phyloP scores from a whole-genome alignment of 805 yeast genomes.

The Lachancea waltii region DNA sequence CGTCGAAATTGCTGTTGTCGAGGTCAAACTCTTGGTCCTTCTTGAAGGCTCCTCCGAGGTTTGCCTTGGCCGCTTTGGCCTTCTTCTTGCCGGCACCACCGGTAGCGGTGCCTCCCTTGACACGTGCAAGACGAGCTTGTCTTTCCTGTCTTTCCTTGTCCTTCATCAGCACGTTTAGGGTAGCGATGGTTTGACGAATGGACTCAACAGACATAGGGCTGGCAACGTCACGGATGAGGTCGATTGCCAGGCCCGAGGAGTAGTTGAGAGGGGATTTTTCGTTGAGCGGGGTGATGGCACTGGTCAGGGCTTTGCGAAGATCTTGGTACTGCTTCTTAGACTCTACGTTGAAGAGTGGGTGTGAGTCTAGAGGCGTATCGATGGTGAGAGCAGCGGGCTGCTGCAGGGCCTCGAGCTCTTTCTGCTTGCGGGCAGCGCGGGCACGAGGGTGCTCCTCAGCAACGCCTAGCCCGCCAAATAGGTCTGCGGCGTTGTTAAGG shows the following conservation, averaged over 20 bases:
- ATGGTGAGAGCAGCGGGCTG: conserved; percentile 28
- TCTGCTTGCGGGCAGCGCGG: conserved; percentile 32
- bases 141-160: conserved; percentile 90
- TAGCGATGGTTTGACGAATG: conserved; percentile 76
- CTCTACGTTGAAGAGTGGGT: conserved; percentile 80
- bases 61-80: conserved; percentile 72
- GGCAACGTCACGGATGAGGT: conserved; percentile 76
- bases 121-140: conserved; percentile 70
- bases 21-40: conserved; percentile 58
- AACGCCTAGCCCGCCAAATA: conserved; percentile 68
- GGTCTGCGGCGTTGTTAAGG: conserved; percentile 85
- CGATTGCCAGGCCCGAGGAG: conserved; percentile 70
- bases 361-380: conserved; percentile 57
- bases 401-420: conserved; percentile 30
- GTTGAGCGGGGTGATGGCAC: conserved; percentile 54
- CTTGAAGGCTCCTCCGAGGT: conserved; percentile 56
- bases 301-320: conserved; percentile 63
- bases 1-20: conserved; percentile 45
- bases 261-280: conserved; percentile 61
- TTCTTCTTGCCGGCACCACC: conserved; percentile 96
- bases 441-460: conserved; percentile 44
- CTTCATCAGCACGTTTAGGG: conserved; percentile 71
- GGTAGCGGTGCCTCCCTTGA: conserved; percentile 73
- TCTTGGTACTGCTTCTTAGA: conserved; percentile 74
- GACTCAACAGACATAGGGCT: conserved; percentile 78